Evolutionary conservation across 2,329 filamentous ascomycete genomes (phyloP), one percentile per base, ranked within the genome.

Genomic region (Pyrenochaeta sp.): DNA sequence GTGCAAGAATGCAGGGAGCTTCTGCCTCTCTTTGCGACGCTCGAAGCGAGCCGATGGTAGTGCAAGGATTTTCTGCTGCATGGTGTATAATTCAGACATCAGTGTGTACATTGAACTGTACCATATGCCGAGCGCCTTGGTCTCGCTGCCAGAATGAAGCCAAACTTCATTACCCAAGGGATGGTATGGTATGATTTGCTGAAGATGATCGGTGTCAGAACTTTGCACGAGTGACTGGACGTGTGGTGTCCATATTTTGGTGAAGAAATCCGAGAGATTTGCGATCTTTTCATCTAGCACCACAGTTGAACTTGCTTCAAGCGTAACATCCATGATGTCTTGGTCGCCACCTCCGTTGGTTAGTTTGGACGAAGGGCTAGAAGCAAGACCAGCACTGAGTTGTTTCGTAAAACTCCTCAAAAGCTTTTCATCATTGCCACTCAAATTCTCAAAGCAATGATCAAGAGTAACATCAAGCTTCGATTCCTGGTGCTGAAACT

Each of bases 161-260:
- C 71, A 65, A 18, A 74, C 58, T 49, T 76, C 72, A 47, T 79
- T 78, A 58, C 68, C 72, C 41, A 78, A 63, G 44, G 76, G 74
- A 61, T 79, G 73, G 44, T 76, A 66, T 27, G 76, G 63, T 59
- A 49, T 20, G 19, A 54, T 41, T 28, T 36, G 34, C 8, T 15
- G 20, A 10, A 41, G 15, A 68, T 63, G 48, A 56, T 44, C 28
- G n/a, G 35, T 31, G 6, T 14, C 20, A 19, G 62, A 30, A 4
- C 37, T 17, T 1, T 9, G 19, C 13, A 45, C 41, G 6, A 53
- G 22, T 7, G 44, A 23, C n/a, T 39, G 44, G 9, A 48, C 35
- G 37, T 54, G 46, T 15, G 48, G 31, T 15, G 38, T 39, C 55
- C 60, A 64, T 24, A 38, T 29, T 39, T 58, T 59, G 45, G 42